Percentiles rank a stretch among this genome's conserved stretches.
phyloP scores from a whole-genome alignment of 768 basidiomycete species.

The Hortiboletus flavorubellus region DNA sequence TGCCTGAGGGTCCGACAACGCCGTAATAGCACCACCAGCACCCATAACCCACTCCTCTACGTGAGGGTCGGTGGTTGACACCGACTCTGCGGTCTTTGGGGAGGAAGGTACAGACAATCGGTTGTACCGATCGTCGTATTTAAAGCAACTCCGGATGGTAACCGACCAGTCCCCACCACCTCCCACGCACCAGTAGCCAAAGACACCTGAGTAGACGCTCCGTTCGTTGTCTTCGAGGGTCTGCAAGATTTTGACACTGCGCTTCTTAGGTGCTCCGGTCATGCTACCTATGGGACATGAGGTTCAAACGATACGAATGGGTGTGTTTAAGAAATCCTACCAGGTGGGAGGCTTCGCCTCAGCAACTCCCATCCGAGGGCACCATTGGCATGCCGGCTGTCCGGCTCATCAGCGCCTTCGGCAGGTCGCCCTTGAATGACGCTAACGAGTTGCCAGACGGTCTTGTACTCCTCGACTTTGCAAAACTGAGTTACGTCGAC shows the following conservation, averaged over 20 bases:
- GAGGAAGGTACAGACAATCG: slow-evolving; percentile 11
- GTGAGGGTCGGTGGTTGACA: slow-evolving; percentile 10
- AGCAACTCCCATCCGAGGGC: slow-evolving; percentile 79
- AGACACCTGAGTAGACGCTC: slow-evolving; percentile 86
- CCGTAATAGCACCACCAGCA: slow-evolving; percentile 96
- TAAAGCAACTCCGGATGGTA: slow-evolving; percentile 90
- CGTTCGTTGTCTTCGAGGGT: slow-evolving; percentile 69
- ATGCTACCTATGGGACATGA: slow-evolving; percentile 66
- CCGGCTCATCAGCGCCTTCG: slow-evolving; percentile 32
- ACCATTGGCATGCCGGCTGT: slow-evolving; percentile 34
- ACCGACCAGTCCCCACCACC: slow-evolving; percentile 93
- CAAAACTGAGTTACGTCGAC: slow-evolving; percentile 87
- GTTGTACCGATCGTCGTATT: slow-evolving; percentile 44
- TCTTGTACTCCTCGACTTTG: slow-evolving; percentile 85
- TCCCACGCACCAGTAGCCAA: slow-evolving; percentile 89
- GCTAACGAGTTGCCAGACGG: slow-evolving; percentile 94
- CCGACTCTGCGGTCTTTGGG: slow-evolving; percentile 4
- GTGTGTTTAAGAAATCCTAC: slow-evolving; percentile 37
- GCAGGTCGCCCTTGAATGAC: slow-evolving; percentile 75
- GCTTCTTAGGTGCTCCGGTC: slow-evolving; percentile 96
- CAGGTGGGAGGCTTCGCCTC: slow-evolving; percentile 78
- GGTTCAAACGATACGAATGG: not conserved
- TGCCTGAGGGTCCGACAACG: slow-evolving; percentile 75
- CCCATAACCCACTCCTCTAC: slow-evolving; percentile 73
- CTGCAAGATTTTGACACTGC: slow-evolving; percentile 87